phyloP scores from a whole-genome alignment of 75 land plant species.

The Pseudotsuga menziesii region DNA sequence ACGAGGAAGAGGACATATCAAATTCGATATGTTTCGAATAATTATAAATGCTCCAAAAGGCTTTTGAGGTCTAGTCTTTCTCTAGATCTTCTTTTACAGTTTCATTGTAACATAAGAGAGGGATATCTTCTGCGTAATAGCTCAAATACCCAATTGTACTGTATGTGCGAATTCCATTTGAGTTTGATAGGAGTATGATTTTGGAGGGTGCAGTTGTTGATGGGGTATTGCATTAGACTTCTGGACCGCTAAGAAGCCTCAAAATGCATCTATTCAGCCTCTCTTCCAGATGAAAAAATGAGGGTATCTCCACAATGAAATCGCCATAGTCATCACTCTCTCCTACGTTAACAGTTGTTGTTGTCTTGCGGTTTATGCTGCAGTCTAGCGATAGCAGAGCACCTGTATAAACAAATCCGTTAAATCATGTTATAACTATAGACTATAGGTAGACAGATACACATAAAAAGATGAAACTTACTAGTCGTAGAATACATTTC shows the following conservation, averaged over 20 bases:
- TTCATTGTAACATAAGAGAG: not conserved
- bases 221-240: not conserved
- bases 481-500: not conserved
- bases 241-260: not conserved
- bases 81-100: too few relatives aligned
- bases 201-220: not conserved
- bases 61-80: too few relatives aligned
- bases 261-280: not conserved
- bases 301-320: not conserved
- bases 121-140: not conserved
- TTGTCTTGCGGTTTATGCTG: not conserved
- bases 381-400: not conserved
- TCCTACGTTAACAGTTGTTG: not conserved
- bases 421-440: too few relatives aligned
- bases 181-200: not conserved
- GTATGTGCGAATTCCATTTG: not conserved
- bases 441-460: too few relatives aligned
- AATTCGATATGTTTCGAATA: too few relatives aligned
- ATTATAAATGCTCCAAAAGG: too few relatives aligned
- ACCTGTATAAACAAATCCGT: not conserved
- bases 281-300: not conserved
- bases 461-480: too few relatives aligned
- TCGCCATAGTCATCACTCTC: conserved; percentile 4
- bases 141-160: too few relatives aligned
- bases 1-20: too few relatives aligned